These are phyloP conservation scores for Arthroderma uncinatum DNA, from an alignment of 2,329 filamentous ascomycete species.

Conservation along the genomic window DNA sequence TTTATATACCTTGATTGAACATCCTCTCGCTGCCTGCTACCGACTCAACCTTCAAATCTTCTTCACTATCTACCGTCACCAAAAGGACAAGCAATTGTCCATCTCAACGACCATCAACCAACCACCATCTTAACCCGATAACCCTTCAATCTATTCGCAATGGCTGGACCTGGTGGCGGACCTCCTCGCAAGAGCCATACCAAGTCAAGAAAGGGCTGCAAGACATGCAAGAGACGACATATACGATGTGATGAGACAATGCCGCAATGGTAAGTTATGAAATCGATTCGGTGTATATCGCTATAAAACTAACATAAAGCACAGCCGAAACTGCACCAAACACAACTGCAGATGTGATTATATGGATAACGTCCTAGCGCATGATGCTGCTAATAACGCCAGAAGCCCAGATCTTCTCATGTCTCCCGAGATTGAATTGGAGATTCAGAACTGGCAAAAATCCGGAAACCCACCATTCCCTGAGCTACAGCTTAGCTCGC, in stretches of 20 bases:
- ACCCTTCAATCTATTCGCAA: conserved; percentile 28
- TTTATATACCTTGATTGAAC: neutral
- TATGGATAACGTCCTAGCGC: conserved; percentile 62
- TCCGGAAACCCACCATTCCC: conserved; percentile 80
- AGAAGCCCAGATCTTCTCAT: conserved; percentile 60
- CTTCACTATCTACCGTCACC: neutral
- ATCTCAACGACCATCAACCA: neutral
- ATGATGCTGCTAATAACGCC: conserved; percentile 41
- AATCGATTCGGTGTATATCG: neutral
- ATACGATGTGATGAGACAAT: conserved; percentile 97
- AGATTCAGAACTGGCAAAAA: conserved; percentile 70
- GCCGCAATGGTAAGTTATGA: conserved; percentile 69
- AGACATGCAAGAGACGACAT: conserved; percentile 93
- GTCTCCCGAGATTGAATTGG: conserved; percentile 72
- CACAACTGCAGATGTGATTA: conserved; percentile 98
- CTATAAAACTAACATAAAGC: conserved; percentile 11
- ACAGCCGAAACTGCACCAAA: conserved; percentile 93
- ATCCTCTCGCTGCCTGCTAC: neutral
- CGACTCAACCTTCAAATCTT: neutral
- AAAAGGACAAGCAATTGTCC: neutral
- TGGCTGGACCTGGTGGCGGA: conserved; percentile 91
- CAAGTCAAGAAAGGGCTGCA: conserved; percentile 96
- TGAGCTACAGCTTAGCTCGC: conserved; percentile 64
- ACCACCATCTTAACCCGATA: neutral
- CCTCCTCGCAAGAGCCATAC: conserved; percentile 87